Percentiles rank a stretch among this genome's conserved stretches.
phyloP scores from a whole-genome alignment of 1,139 yeast genomes.

The Meyerozyma smithsonii region DNA sequence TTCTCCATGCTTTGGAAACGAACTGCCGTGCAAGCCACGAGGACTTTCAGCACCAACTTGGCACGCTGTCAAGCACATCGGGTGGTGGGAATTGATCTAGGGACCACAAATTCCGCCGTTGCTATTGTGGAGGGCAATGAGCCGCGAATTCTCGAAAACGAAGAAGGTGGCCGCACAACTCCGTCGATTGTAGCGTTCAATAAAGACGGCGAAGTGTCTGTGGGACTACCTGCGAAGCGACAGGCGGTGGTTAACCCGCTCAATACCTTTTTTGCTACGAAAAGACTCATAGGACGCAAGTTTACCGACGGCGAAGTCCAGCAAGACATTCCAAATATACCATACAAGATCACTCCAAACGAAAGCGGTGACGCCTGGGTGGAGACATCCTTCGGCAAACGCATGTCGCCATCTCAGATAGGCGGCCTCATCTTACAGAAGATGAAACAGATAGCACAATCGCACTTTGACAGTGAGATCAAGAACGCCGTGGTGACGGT shows the following conservation, averaged over 20 bases:
- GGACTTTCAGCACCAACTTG: background rate
- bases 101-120: conserved; percentile 80
- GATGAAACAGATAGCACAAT: conserved; percentile 56
- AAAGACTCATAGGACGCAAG: conserved; percentile 66
- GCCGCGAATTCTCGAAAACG: conserved; percentile 56
- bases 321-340: conserved; percentile 49
- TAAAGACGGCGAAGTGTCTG: conserved; percentile 34
- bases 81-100: conserved; percentile 74
- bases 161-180: conserved; percentile 65
- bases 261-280: conserved; percentile 72
- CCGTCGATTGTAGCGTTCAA: conserved; percentile 67
- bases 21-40: background rate
- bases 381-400: conserved; percentile 30
- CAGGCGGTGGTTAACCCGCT: conserved; percentile 62
- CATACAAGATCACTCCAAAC: conserved; percentile 51
- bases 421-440: conserved; percentile 48
- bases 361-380: conserved; percentile 64
- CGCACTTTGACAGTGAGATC: conserved; percentile 29
- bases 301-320: conserved; percentile 63
- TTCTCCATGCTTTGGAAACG: background rate
- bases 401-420: conserved; percentile 53
- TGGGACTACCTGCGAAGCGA: conserved; percentile 63
- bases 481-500: conserved; percentile 72
- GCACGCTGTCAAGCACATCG: conserved; percentile 13
- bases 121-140: conserved; percentile 54